Base-by-base conservation (phyloP, 352 stramenopile species). In the Pythium grandisporangium region DNA sequence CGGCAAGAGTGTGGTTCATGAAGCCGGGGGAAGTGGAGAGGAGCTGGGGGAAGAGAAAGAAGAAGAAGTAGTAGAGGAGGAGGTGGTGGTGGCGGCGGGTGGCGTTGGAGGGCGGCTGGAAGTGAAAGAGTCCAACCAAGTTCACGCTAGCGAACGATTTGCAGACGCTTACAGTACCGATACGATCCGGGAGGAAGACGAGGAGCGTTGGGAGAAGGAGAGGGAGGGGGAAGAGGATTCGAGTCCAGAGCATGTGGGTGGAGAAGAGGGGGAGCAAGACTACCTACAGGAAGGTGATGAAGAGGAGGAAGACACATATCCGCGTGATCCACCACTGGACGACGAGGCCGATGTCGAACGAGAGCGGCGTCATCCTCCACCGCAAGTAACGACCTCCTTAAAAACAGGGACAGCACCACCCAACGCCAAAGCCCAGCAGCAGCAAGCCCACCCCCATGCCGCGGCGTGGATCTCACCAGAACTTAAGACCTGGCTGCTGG, bases 381-480 rank as follows among this genome's bases (percentile, higher is more conserved):
- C 8, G 10, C 30, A 24, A 19, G 8, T 20, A n/a, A 45, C 11
- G n/a, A 17, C 32, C n/a, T 12, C 20, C 39, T 23, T 20, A 34
- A 40, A 36, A 48, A 8, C 29, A 11, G 55, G 8, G 6, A 56
- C 54, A 23, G 38, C 41, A 16, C 53, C 55, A 27, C 48, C 58
- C n/a, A 56, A 64, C 38, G 5, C 13, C 10, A 30, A 6, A 37
- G 51, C 12, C 45, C 51, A 7, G 19, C 49, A 2, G n/a, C n/a
- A n/a, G n/a, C n/a, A n/a, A n/a, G n/a, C n/a, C n/a, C 45, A 53
- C 5, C 35, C 38, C 17, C 67, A 81, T 53, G 66, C 68, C 24
- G 62, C 70, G 14, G 73, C 68, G 40, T 79, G 64, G 63, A 80
- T 84, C 54, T 83, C 69, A 4, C 59, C 68, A 0, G 70, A 83